Base-by-base conservation (phyloP, 768 basidiomycete genomes). In the Termitomyces titanicus region DNA sequence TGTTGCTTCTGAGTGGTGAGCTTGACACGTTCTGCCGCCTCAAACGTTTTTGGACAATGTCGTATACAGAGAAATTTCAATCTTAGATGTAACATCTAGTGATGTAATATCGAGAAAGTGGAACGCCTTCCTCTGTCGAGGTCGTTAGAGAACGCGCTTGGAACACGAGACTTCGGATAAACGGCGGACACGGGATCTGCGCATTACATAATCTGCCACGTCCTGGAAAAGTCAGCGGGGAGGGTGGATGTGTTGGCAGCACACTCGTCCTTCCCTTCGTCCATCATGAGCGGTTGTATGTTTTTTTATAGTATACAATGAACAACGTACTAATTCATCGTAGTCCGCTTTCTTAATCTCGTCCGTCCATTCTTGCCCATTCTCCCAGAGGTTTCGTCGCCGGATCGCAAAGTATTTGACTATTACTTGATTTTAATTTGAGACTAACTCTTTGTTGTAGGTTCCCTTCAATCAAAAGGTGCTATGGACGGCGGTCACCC, bases 391-490 rank as follows among this genome's bases (percentile, higher is more conserved):
- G 94, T 98, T 55, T 93, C 95, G 60, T 94, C 95, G 47, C 96
- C 96, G 51, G 95, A 98, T 78, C 89, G 94, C 72, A 98, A 97
- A 79, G 95, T 94, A 35, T 2, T n/a, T 22, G 65, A 54, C 70
- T 9, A 6, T 66, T 13, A 27, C 53, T 66, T 34, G 33, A 38
- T 7, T 9, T 37, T n/a, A n/a, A 24, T n/a, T 47, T n/a, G 8
- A 18, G 27, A 20, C 45, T 53, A 12, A 17, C 18, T 49, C 22
- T 13, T 2, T n/a, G 3, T 17, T 35, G 8, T 55, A 97, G 94
- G 92, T 98, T 53, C 92, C 94, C 27, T 98, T 98, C 83, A 94
- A 96, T 78, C 93, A 95, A 84, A 97, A 97, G 74, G 83, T 96
- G 60, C 77, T 95, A 87, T 98, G 95, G 96, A 99, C 96, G 8